Conservation (phyloP, 306 rosid species). For the Cucumis melo region DNA sequence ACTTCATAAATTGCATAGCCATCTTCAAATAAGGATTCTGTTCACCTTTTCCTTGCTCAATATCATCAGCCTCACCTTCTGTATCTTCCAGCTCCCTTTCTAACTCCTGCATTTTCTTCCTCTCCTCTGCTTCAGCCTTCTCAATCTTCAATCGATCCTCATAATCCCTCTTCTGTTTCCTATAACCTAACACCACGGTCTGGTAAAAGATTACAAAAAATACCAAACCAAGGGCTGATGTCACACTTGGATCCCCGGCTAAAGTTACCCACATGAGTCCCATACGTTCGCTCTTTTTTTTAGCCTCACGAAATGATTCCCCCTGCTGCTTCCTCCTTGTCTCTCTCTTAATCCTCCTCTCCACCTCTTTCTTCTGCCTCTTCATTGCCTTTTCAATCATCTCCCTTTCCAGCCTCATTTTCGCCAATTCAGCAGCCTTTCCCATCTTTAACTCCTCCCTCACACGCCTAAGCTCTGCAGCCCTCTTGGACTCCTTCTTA, state of each 20-base stretch:
- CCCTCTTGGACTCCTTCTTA: conserved; percentile 56
- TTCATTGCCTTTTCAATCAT: conserved; percentile 28
- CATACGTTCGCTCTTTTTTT: conserved; percentile 14
- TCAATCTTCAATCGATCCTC: conserved; percentile 87
- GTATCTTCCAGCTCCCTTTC: conserved; percentile 59
- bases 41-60: conserved; percentile 56
- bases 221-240: conserved; percentile 44
- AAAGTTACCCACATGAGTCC: conserved; percentile 45
- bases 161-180: conserved; percentile 88
- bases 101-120: conserved; percentile 61
- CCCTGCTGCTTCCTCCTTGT: conserved; percentile 30
- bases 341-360: conserved; percentile 35
- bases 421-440: conserved; percentile 36
- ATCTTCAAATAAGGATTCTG: conserved; percentile 66
- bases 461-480: conserved; percentile 30
- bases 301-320: conserved; percentile 34
- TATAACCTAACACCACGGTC: conserved; percentile 68
- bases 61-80: conserved; percentile 48
- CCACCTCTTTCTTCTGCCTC: conserved; percentile 48
- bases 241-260: conserved; percentile 36
- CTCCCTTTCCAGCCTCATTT: conserved; percentile 38
- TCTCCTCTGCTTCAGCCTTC: conserved; percentile 91
- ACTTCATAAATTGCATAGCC: conserved; percentile 94
- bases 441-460: conserved; percentile 53
- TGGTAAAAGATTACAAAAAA: conserved; percentile 69